Evolutionary conservation across 495 filamentous ascomycete genomes (phyloP).

Genomic region (Neurospora sp.): DNA sequence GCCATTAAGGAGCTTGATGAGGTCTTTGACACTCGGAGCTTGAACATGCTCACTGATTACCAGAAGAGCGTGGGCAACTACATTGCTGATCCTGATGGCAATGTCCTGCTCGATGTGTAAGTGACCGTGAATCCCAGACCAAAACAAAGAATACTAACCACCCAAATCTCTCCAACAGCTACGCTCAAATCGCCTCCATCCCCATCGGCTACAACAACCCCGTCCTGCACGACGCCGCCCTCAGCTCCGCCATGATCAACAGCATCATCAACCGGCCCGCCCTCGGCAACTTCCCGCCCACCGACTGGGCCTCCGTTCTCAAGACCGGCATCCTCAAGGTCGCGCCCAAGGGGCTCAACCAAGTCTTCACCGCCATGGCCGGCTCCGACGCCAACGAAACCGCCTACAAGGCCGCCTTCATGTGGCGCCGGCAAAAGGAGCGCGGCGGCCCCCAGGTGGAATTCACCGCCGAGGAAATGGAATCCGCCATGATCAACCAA

Average conservation of each 20-base stretch:
- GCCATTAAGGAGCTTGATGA: conserved; percentile 52
- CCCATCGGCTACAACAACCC: conserved; percentile 97
- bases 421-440: conserved; percentile 84
- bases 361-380: conserved; percentile 94
- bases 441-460: conserved; percentile 74
- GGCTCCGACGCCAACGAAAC: conserved; percentile 98
- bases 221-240: conserved; percentile 56
- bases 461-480: conserved; percentile 74
- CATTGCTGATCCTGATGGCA: conserved; percentile 85
- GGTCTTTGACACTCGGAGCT: conserved; percentile 85
- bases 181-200: conserved; percentile 95
- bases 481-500: conserved; percentile 75
- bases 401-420: conserved; percentile 99
- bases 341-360: conserved; percentile 82
- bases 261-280: conserved; percentile 90
- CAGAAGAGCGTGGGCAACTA: conserved; percentile 60
- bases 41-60: conserved; percentile 91
- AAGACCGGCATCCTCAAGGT: conserved; percentile 80
- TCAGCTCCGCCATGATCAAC: conserved; percentile 67
- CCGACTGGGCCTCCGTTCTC: conserved; percentile 79
- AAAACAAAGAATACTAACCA: too few relatives aligned
- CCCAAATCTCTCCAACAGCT: conserved; percentile 32
- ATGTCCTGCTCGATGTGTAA: conserved; percentile 68
- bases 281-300: conserved; percentile 89
- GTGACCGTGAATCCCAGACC: conserved; percentile 16